Evolutionary conservation across 1,284 basidiomycete species (phyloP), one percentile per base, ranked within the genome.

Genomic region (Salmacisia buchloeana): DNA sequence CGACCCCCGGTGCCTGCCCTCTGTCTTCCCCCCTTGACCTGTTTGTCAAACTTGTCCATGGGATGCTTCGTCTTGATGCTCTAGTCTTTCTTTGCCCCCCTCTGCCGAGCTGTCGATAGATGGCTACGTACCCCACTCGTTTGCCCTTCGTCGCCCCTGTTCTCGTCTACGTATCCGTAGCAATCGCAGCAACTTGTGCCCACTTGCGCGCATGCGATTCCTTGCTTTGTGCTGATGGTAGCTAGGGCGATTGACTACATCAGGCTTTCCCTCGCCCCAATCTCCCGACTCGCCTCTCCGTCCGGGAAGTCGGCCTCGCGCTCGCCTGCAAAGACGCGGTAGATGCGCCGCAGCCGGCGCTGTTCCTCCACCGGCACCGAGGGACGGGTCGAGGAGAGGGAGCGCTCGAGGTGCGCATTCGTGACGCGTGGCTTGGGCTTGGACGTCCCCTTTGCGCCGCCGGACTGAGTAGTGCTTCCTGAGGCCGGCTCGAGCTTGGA

Each of bases 361-460:
- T 73, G 69, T 41, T 79, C 77, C 13, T 74, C 69, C 1, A 52
- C 3, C 7, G 77, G 77, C 10, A 79, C 77, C 64, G 71, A 73
- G 15, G 75, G 77, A 2, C 76, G 67, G 0, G 77, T 77, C 33
- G 67, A 65, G 34, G 68, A 61, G 58, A 79, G 65, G 33, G 75
- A 73, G 9, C 65, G 63, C 31, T 69, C 67, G 5, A 79, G 56
- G 63, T 77, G 74, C 12, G 54, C 58, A 31, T 73, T 62, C 18
- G 58, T 69, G 12, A 79, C 76, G 21, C 73, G 63, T 3, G 61
- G 64, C 41, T 69, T 68, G 21, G 49, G 27, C 27, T 54, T 54
- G 31, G n/a, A n/a, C n/a, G n/a, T n/a, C n/a, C 29, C 21, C 29
- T 54, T 54, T 9, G 25, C 9, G 23, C 21, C 34, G 27, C 25